Base-by-base conservation (phyloP, 1,139 yeast genomes). In the Pichia sp. region DNA sequence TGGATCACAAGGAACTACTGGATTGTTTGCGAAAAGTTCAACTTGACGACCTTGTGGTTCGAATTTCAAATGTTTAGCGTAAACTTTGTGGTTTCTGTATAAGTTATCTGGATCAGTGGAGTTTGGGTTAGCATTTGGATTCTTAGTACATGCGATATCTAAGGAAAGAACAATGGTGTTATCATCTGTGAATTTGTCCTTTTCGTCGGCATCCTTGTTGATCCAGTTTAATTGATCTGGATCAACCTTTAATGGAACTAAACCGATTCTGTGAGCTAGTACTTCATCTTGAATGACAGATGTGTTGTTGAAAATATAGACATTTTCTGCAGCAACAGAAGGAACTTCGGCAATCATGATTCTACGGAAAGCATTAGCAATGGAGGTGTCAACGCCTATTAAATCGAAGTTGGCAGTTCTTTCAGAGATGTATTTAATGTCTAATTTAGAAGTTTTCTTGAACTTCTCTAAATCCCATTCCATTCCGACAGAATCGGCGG, bases 261-360 rank as follows among this genome's bases (percentile, higher is more conserved):
- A 75, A 39, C 99, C 99, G 52, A 93, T 81, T 72, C 99, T 81
- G 62, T 89, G 97, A 5, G 99, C 93, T 58, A 93, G 77, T 14
- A 93, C 96, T 70, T 93, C 99, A 67, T 93, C 99, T 67, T 91
- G 98, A 54, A 93, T 87, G 45, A 93, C 96, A 4, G 96, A 87
- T 2, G 99, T 93, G 70, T 93, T 93, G 76, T 89, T 91, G 71
- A 85, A 86, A 55, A 93, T 77, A 65, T 85, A 91, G 28, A 93
- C 89, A 53, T 86, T 80, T 67, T 93, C 99, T 27, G 96, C 87
- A 9, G 99, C 99, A 40, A 93, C 95, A 4, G 94, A 79, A 18
- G 99, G 99, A 31, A 93, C 96, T 66, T 93, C 99, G 1, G 97
- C 81, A 53, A 93, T 83, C 97, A 93, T 91, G 58, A 93, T 87